These are phyloP conservation scores for Penicillium sp. DNA, from an alignment of 2,329 filamentous ascomycete species.

Conservation along the genomic window DNA sequence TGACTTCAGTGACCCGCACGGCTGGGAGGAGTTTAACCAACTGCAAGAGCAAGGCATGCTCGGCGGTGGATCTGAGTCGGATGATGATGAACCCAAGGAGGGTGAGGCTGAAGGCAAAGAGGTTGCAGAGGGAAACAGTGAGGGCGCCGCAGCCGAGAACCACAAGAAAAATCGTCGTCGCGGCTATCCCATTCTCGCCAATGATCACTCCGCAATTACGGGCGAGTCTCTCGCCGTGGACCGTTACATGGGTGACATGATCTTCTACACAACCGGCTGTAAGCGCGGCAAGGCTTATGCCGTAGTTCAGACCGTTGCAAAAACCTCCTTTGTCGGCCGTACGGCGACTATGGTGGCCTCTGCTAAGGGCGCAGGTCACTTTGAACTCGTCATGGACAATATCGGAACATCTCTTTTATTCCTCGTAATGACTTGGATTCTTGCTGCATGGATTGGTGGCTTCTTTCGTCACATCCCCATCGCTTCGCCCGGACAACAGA, in stretches of 20 bases:
- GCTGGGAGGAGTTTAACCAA: constrained; percentile 66
- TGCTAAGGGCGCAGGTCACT: constrained; percentile 73
- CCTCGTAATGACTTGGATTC: constrained; percentile 74
- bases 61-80: constrained; percentile 51
- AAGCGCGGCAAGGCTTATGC: constrained; percentile 77
- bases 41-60: constrained; percentile 64
- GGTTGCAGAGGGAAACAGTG: not conserved
- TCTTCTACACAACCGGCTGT: constrained; percentile 79
- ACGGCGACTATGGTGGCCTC: constrained; percentile 73
- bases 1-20: constrained; percentile 67
- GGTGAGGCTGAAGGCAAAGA: constrained; percentile 13
- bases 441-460: constrained; percentile 73
- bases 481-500: constrained; percentile 55
- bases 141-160: not conserved
- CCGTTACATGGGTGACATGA: constrained; percentile 67
- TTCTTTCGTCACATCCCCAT: constrained; percentile 73
- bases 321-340: constrained; percentile 73
- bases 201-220: constrained; percentile 78
- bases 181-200: constrained; percentile 67
- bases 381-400: constrained; percentile 81
- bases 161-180: constrained; percentile 36
- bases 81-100: constrained; percentile 54
- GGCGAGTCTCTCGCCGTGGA: constrained; percentile 75
- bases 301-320: constrained; percentile 66
- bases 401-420: constrained; percentile 73